Base-by-base conservation (phyloP, 306 rosid species). In the Cucurbita argyrosperma region DNA sequence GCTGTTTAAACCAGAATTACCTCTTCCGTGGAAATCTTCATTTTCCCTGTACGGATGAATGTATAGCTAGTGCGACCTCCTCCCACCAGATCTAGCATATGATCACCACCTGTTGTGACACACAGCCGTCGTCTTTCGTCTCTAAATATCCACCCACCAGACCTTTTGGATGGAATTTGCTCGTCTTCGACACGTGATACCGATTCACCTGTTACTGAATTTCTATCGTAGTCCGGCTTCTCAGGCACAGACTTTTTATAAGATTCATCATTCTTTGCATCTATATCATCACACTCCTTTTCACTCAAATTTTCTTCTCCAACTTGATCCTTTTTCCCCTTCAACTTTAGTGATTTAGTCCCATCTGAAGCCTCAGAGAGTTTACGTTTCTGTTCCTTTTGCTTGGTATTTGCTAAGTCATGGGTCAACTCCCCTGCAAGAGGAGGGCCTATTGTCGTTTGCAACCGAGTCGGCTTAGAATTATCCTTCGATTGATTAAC, bases 121-220 rank as follows among this genome's bases (percentile, higher is more conserved):
- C 92, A 92, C 61, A 83, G 59, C 37, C 43, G 79, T 76, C 83
- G 79, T 52, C 47, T 51, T 76, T 79, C 89, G 61, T 83, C 85
- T 53, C 87, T 90, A 74, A 86, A 80, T 74, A 83, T 81, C 93
- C 96, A 84, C 8, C 73, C 80, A 58, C 84, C 80, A 62, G 86
- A 89, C 57, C 79, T 72, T 74, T 77, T 83, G 80, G 65, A 65
- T n/a, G 74, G 40, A 65, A 52, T 50, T 42, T 47, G 72, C 71
- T 63, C 63, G 62, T 77, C 74, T 55, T 77, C 76, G 5, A 26
- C 54, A 49, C 64, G 68, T 12, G 21, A 75, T 56, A 45, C 35
- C 77, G 86, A 60, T 72, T 77, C 83, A 76, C 68, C 82, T 5
- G 49, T 55, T 54, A 62, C 74, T 19, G 83, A 35, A 58, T n/a